These are phyloP conservation scores for Elaeagnus macrophylla DNA, from an alignment of 306 rosid species.

Conservation along the genomic window DNA sequence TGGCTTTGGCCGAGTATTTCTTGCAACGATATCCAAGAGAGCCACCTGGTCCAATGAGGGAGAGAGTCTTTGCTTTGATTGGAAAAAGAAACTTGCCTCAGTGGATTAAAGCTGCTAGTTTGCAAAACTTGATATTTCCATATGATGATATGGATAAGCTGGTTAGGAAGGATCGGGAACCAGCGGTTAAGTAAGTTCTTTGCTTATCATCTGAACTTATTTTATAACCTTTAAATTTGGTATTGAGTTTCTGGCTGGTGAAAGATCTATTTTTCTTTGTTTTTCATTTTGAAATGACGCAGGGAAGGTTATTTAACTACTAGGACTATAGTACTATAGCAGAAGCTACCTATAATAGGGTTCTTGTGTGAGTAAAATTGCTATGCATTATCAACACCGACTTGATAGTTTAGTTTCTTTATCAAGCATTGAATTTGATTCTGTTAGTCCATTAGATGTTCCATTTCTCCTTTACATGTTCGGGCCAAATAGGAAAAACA, in stretches of 20 bases:
- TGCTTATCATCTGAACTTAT: not conserved
- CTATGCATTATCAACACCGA: not conserved
- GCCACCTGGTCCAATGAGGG: slow-evolving; percentile 96
- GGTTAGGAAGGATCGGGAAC: slow-evolving; percentile 73
- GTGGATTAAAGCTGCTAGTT: slow-evolving; percentile 91
- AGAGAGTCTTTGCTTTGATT: slow-evolving; percentile 72
- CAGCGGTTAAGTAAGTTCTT: slow-evolving; percentile 70
- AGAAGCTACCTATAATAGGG: not conserved
- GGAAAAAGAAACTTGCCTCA: slow-evolving; percentile 72
- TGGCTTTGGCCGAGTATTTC: slow-evolving; percentile 69
- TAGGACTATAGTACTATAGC: not conserved
- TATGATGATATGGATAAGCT: slow-evolving; percentile 71
- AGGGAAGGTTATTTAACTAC: not conserved
- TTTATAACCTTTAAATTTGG: not conserved
- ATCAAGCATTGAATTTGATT: too few relatives aligned
- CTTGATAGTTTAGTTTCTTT: not conserved
- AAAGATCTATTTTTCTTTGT: not conserved
- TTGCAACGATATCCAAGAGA: slow-evolving; percentile 96
- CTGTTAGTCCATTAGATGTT: too few relatives aligned
- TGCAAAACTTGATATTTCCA: slow-evolving; percentile 87
- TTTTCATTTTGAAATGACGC: not conserved
- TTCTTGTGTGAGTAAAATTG: slow-evolving; percentile 1
- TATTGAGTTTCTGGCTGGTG: not conserved
- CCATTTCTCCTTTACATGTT: too few relatives aligned
- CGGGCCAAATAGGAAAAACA: too few relatives aligned